phyloP scores from a whole-genome alignment of 2,329 filamentous ascomycete genomes.

The Penicillium sp. region DNA sequence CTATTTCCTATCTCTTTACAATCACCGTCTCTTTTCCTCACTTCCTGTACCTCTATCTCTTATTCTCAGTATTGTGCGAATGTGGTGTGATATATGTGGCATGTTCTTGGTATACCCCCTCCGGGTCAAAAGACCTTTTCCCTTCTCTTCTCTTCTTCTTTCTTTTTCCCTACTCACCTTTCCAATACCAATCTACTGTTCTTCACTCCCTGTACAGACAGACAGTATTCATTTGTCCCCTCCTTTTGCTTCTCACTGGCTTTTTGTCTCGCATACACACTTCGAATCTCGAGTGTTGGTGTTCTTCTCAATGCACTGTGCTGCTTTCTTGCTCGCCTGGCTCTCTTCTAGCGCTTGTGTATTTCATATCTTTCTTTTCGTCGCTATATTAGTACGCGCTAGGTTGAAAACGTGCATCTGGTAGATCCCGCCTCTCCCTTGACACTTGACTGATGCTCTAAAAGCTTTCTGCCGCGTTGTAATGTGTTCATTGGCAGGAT shows the following conservation, averaged over 20 bases:
- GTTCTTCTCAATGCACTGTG: background rate
- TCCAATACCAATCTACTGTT: constrained; percentile 5
- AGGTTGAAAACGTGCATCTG: too few species aligned
- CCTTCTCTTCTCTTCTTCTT: constrained; percentile 10
- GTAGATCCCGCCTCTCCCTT: too few species aligned
- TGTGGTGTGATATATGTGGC: constrained; percentile 27
- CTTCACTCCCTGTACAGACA: constrained; percentile 14
- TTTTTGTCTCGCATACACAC: constrained; percentile 7
- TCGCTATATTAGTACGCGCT: background rate
- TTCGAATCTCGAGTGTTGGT: constrained; percentile 3
- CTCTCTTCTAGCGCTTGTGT: background rate
- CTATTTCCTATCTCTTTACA: constrained; percentile 12
- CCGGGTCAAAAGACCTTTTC: constrained; percentile 22
- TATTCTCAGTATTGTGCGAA: constrained; percentile 11
- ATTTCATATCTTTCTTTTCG: background rate
- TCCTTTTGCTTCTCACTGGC: background rate
- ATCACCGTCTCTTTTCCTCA: background rate
- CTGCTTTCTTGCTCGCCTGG: background rate
- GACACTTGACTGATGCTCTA: too few species aligned
- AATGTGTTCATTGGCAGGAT: too few species aligned
- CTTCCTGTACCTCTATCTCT: constrained; percentile 10
- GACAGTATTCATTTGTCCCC: background rate
- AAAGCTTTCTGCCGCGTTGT: too few species aligned
- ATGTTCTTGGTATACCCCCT: constrained; percentile 31
- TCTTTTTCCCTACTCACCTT: background rate